These are phyloP conservation scores for Spergularia marina DNA, from an alignment of 148 eudicot species.

Conservation along the genomic window DNA sequence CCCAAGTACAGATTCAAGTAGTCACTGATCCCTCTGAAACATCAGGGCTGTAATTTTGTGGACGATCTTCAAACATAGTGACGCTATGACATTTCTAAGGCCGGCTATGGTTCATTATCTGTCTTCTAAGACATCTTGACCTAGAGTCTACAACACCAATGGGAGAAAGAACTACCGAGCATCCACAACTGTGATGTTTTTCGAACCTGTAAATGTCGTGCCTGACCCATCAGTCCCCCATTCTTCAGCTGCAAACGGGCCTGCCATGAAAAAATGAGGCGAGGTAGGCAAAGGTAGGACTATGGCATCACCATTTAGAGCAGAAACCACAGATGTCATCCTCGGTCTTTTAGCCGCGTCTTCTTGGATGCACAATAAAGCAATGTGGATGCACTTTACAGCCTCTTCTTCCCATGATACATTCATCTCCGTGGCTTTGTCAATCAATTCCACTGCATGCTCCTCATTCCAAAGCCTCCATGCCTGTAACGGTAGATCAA, in stretches of 20 bases:
- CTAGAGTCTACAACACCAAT: not conserved
- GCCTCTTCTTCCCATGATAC: slow-evolving; percentile 27
- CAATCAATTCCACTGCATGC: slow-evolving; percentile 12
- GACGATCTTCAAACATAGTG: no score
- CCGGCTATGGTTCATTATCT: no score
- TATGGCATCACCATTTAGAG: slow-evolving; percentile 28
- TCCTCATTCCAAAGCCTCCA: slow-evolving; percentile 36
- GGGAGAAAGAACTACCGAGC: slow-evolving; percentile 18
- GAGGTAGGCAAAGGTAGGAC: slow-evolving; percentile 27
- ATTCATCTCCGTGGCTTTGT: slow-evolving; percentile 5
- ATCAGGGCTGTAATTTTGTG: no score
- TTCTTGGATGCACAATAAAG: slow-evolving; percentile 32
- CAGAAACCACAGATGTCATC: slow-evolving; percentile 28
- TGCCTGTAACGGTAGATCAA: slow-evolving; percentile 7
- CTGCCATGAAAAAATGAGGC: slow-evolving; percentile 23
- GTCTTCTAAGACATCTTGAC: not conserved
- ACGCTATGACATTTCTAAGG: no score
- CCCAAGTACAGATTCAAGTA: no score
- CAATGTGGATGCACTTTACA: slow-evolving; percentile 29
- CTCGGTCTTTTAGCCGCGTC: slow-evolving; percentile 29
- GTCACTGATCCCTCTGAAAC: no score
- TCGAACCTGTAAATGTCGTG: slow-evolving; percentile 20
- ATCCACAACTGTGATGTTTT: slow-evolving; percentile 24
- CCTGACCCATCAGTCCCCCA: slow-evolving; percentile 15
- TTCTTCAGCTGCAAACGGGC: slow-evolving; percentile 12